Evolutionary conservation across 2,329 filamentous ascomycete genomes (phyloP), one percentile per base, ranked within the genome.

Genomic region (Dothiorella sarmentorum): DNA sequence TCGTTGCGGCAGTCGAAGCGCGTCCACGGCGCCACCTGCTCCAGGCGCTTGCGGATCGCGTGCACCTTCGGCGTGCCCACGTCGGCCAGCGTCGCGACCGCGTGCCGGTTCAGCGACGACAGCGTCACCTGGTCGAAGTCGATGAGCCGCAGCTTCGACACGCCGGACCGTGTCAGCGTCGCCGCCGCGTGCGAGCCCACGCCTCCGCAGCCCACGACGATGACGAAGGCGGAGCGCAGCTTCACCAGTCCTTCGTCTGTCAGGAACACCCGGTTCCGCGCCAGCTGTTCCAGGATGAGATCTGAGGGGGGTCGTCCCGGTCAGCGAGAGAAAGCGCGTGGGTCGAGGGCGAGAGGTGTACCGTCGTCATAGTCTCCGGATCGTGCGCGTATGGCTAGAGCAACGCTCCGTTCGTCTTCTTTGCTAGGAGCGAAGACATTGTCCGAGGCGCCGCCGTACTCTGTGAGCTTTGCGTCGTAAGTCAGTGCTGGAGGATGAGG

Each of bases 51-150:
- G 67, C 87, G 82, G 53, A 99, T 83, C 66, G 90, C 94, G 58
- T 89, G 84, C 1, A 99, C 94, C 75, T 99, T 99, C 7, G 92
- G 85, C 11, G 88, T 91, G 22, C 94, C 94, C 1, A 99, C 94
- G 68, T 99, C 94, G 15, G 91, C 90, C 6, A 97, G 80, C 0
- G 93, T 97, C 4, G 94, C 94, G 1, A 99, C 88, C 7, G 94
- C 91, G 74, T 99, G 94, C n/a, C 94, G 82, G 73, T 99, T 99
- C 57, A 99, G 78, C 3, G 91, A 96, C 63, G 90, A 96, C 43
- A 99, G 80, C 0, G 92, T 96, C 31, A 99, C 93, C 80, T 99
- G 94, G 72, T 99, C 94, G 71, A 99, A 99, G 73, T 99, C 94
- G 65, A 99, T 85, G 35, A 99, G 82, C 1, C 94, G 87, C 57